These are phyloP conservation scores for Scenedesmus sp. DNA, from an alignment of 163 green algal genomes.

Conservation along the genomic window DNA sequence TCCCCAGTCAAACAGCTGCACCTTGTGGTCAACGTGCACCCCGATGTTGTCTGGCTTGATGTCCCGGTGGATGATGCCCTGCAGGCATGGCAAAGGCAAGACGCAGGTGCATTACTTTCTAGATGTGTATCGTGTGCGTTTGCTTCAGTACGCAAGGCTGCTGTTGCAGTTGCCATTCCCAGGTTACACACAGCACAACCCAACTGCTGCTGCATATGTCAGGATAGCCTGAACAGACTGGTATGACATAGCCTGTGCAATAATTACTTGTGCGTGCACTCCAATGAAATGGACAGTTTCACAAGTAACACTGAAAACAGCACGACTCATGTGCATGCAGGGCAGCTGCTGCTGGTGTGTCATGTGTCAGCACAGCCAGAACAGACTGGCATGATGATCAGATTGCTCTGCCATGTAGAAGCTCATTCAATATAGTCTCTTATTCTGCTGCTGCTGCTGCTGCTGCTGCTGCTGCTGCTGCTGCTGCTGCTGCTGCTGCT, in stretches of 20 bases:
- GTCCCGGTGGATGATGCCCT: conserved; percentile 72
- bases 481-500: too few relatives aligned
- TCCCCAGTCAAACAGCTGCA: conserved; percentile 63
- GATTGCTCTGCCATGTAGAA: too few relatives aligned
- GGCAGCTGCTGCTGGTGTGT: neutral
- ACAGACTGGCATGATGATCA: neutral
- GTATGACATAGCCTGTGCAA: neutral
- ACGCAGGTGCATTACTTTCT: neutral
- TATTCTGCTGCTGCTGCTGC: too few relatives aligned
- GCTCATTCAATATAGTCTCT: too few relatives aligned
- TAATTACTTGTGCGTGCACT: too few relatives aligned
- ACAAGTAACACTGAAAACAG: too few relatives aligned
- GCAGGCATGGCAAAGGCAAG: neutral
- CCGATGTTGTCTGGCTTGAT: conserved; percentile 75
- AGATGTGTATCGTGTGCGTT: too few relatives aligned
- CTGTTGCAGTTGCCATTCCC: neutral
- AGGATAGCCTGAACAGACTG: too few relatives aligned
- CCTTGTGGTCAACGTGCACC: conserved; percentile 47
- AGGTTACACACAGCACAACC: neutral
- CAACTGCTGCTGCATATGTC: too few relatives aligned
- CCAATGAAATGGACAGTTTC: too few relatives aligned
- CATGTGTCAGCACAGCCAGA: neutral
- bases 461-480: too few relatives aligned
- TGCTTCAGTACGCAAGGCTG: neutral
- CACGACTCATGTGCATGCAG: neutral